These are phyloP conservation scores for Biscogniauxia marginata DNA, from an alignment of 2,329 filamentous ascomycete species.

Conservation along the genomic window DNA sequence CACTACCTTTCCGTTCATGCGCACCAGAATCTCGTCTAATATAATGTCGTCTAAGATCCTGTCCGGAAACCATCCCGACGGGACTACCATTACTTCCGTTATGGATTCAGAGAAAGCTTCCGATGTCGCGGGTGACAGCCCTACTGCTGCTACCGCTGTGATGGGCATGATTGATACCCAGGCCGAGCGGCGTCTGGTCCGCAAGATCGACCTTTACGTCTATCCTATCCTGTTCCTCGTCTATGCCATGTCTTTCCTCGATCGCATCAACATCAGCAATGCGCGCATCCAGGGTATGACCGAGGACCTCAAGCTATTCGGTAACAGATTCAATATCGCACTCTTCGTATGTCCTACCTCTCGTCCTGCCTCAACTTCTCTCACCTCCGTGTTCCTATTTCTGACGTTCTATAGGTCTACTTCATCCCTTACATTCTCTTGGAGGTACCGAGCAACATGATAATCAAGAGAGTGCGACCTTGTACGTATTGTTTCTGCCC, in stretches of 20 bases:
- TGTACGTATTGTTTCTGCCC: constrained; percentile 15
- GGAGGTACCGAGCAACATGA: constrained; percentile 46
- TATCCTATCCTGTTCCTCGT: constrained; percentile 42
- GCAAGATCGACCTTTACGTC: constrained; percentile 42
- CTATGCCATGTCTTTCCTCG: constrained; percentile 43
- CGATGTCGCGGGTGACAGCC: not conserved
- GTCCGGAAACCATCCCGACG: no score
- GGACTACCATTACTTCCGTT: no score
- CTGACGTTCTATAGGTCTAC: constrained; percentile 24
- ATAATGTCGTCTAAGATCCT: no score
- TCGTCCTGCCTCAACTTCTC: not conserved
- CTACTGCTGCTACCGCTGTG: not conserved
- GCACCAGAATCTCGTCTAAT: no score
- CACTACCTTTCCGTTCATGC: no score
- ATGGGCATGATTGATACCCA: constrained; percentile 28
- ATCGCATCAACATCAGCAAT: constrained; percentile 49
- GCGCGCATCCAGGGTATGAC: constrained; percentile 44
- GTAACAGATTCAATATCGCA: constrained; percentile 44
- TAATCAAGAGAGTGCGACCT: constrained; percentile 44
- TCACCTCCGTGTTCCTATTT: no score
- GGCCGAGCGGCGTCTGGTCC: constrained; percentile 36
- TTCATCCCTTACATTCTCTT: constrained; percentile 44
- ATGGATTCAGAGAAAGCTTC: no score
- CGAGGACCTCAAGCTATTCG: constrained; percentile 40
- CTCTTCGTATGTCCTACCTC: constrained; percentile 33